A percentile compares a stretch with the other conserved stretches of the same genome.
phyloP scores from a whole-genome alignment of 371 early-diverging fungal species.

The Phascolomyces articulosus region DNA sequence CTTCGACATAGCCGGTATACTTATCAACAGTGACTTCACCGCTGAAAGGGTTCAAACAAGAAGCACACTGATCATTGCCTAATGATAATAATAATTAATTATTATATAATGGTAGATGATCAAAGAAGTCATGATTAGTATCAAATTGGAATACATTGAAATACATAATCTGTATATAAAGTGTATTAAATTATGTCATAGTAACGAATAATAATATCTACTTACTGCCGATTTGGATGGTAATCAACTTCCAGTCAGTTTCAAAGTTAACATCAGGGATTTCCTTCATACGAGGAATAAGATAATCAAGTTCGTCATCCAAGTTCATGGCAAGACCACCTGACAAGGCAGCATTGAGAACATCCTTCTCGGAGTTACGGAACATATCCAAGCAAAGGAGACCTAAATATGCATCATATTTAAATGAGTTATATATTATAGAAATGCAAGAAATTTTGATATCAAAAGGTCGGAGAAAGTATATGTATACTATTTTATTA shows the following conservation, averaged over 20 bases:
- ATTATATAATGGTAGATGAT: too few relatives aligned
- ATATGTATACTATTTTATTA: neutral
- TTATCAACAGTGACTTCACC: slow-evolving; percentile 19
- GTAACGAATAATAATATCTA: too few relatives aligned
- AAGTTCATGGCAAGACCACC: slow-evolving; percentile 41
- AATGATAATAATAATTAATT: too few relatives aligned
- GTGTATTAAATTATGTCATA: too few relatives aligned
- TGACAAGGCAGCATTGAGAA: slow-evolving; percentile 47
- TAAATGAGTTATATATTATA: too few relatives aligned
- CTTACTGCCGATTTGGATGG: slow-evolving; percentile 47
- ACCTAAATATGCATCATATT: too few relatives aligned
- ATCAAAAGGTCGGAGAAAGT: too few relatives aligned
- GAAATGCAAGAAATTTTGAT: too few relatives aligned
- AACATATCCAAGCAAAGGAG: neutral
- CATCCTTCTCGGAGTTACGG: slow-evolving; percentile 1
- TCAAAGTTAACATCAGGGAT: slow-evolving; percentile 20
- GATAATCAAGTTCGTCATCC: slow-evolving; percentile 36
- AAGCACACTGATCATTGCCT: slow-evolving; percentile 26
- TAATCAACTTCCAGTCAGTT: slow-evolving; percentile 50
- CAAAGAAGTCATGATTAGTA: too few relatives aligned
- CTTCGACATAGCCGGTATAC: slow-evolving; percentile 15
- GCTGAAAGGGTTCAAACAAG: slow-evolving; percentile 8
- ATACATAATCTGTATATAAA: too few relatives aligned
- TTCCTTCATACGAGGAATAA: slow-evolving; percentile 27
- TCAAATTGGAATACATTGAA: too few relatives aligned